Conservation (phyloP, 2,329 filamentous ascomycete species). For the Cladorrhinum sp. region DNA sequence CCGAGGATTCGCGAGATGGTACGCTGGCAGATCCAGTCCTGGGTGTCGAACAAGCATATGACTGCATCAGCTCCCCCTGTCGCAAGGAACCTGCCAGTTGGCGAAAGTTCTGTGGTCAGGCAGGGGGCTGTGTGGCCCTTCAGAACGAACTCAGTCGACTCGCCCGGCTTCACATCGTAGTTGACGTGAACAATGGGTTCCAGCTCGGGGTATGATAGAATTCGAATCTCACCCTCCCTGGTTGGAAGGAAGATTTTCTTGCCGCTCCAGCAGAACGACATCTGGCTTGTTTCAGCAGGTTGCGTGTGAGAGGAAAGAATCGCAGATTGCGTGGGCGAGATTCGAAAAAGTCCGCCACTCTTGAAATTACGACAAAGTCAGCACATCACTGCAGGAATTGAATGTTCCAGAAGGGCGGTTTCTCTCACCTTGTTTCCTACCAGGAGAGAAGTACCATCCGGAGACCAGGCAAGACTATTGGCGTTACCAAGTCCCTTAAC, state of each 20-base stretch:
- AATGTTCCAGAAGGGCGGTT: background rate
- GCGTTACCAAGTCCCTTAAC: slow-evolving; percentile 64
- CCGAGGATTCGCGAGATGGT: slow-evolving; percentile 68
- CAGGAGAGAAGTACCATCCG: slow-evolving; percentile 65
- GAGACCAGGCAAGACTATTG: slow-evolving; percentile 71
- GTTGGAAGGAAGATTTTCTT: slow-evolving; percentile 68
- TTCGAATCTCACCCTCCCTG: slow-evolving; percentile 66
- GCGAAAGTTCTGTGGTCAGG: slow-evolving; percentile 65
- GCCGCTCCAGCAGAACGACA: slow-evolving; percentile 71
- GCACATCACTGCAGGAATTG: background rate
- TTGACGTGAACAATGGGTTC: slow-evolving; percentile 52
- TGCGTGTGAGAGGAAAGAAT: slow-evolving; percentile 60
- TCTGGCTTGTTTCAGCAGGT: slow-evolving; percentile 65
- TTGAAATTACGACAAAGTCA: slow-evolving; percentile 30
- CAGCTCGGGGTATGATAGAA: slow-evolving; percentile 65
- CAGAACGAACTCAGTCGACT: slow-evolving; percentile 55
- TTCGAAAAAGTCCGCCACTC: slow-evolving; percentile 60
- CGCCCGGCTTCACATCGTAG: slow-evolving; percentile 40
- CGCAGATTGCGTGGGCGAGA: slow-evolving; percentile 58
- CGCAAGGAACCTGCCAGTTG: slow-evolving; percentile 67
- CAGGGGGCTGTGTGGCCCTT: slow-evolving; percentile 73
- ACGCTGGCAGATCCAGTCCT: slow-evolving; percentile 71
- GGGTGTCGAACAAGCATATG: slow-evolving; percentile 74
- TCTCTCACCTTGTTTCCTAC: slow-evolving; percentile 68
- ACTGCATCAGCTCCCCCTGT: slow-evolving; percentile 74